Conservation (phyloP, 177 flowering plant species). For the Vitis hybrid region DNA sequence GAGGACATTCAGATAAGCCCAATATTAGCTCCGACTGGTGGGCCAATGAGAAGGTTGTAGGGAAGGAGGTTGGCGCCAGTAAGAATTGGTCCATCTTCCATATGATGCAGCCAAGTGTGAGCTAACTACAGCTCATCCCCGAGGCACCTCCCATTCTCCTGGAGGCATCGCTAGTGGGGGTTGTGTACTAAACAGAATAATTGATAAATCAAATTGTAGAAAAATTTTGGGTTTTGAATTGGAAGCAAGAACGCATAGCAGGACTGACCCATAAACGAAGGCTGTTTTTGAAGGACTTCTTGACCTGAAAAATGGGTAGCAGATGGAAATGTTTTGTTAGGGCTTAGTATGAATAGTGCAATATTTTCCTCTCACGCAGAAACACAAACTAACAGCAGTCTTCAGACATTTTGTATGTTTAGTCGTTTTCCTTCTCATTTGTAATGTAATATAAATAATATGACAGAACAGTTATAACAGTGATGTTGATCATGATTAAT, state of each 20-base stretch:
- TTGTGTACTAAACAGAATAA: background rate
- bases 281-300: constrained; percentile 21
- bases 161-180: too few relatives aligned
- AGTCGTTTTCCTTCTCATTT: constrained; percentile 4
- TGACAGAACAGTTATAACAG: background rate
- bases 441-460: constrained; percentile 6
- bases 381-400: constrained; percentile 3
- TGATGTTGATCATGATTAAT: too few relatives aligned
- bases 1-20: constrained; percentile 39
- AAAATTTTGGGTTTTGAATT: constrained; percentile 1
- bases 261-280: constrained; percentile 4
- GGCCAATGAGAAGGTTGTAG: constrained; percentile 63
- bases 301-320: constrained; percentile 6
- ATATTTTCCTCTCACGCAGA: constrained; percentile 4
- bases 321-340: constrained; percentile 5
- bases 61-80: constrained; percentile 36
- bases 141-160: too few relatives aligned
- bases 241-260: background rate
- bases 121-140: constrained; percentile 32
- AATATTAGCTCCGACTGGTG: constrained; percentile 66
- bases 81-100: constrained; percentile 88
- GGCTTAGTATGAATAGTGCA: constrained; percentile 3
- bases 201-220: background rate
- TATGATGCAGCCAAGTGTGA: constrained; percentile 65
- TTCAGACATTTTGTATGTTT: background rate